Base-by-base conservation (phyloP, 2,329 filamentous ascomycete species). In the Aspergillus intermedius region DNA sequence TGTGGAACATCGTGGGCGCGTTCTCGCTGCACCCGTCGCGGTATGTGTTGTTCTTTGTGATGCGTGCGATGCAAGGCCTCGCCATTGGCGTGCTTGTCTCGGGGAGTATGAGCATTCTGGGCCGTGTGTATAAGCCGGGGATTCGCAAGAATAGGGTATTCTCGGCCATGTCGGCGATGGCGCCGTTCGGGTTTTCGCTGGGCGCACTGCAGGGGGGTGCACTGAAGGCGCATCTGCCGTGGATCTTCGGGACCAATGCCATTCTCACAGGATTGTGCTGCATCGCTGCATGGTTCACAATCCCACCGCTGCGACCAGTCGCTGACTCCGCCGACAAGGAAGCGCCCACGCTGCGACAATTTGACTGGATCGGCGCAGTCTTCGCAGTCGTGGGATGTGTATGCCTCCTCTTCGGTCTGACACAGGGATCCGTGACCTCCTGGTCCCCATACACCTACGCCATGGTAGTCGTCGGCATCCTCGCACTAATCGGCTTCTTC, bases 401-500 rank as follows among this genome's bases (percentile, higher is more conserved):
- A 2, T 68, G 79, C n/a, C 69, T 81, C 54, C 78, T 81, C 48
- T 77, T 81, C 45, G 76, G 77, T 0, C 77, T 77, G 64, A 81
- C 80, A 35, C 75, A 79, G 56, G 75, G 74, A 2, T 70, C 74
- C 0, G 67, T 74, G 1, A 72, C 73, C 4, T 70, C 73, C 0
- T 79, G 77, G 77, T 54, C 69, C 3, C 63, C 74, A 0, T 78
- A 79, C 56, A 72, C 77, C 12, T 74, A 72, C 52, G 65, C 70
- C 1, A 54, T 73, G 6, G 66, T 78, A 1, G 71, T 76, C 21
- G 49, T 79, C 3, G 76, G 75, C 3, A 42, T 77, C n/a, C 46
- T 77, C 0, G 61, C 77, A 13, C 59, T 77, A 17, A 60, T 65
- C 3, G 63, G 68, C 1, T 76, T 79, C 51, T 71, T 77, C 58